Base-by-base conservation (phyloP, 768 basidiomycete species). In the Amanita molliuscula region DNA sequence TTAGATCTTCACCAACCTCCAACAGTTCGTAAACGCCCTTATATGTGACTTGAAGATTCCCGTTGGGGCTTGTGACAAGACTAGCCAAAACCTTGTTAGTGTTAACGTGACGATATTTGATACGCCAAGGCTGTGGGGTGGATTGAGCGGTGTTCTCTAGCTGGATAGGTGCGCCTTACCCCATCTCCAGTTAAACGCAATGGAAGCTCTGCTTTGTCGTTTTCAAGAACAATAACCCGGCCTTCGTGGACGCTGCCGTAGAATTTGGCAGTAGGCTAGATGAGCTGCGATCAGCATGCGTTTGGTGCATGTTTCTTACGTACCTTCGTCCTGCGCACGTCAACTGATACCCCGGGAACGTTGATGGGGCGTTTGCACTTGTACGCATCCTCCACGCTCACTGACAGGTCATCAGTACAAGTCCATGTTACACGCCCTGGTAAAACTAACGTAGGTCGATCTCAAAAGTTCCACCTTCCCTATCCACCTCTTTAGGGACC, bases 171-270 rank as follows among this genome's bases (percentile, higher is more conserved):
- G 16, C 13, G 3, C 68, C 82, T 54, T 65, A 95, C 94, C 43
- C 82, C 85, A 62, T 94, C 88, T 4, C 96, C 96, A 16, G 92
- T 94, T 46, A 99, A 67, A 23, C 93, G 78, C 36, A 97, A 66
- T 34, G 92, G 92, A 9, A 97, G 72, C 31, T 69, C 74, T 0
- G 82, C 83, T 34, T 68, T 66, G 52, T 90, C 84, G 37, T 82
- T 78, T 58, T 94, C 86, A 6, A 91, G 72, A 13, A 93, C 76
- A 4, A 79, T 77, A 6, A 83, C 66, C 38, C 70, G 71, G 6
- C 79, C 77, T 53, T 75, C 72, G 46, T 72, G 70, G 9, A 72
- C 70, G 55, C 75, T 77, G 29, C 84, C 82, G 59, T 92, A 92
- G 64, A 96, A 95, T 63, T 81, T 81, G 18, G 74, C 92, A 0